These are phyloP conservation scores for Lentinula boryana DNA, from an alignment of 768 basidiomycete genomes.

Conservation along the genomic window DNA sequence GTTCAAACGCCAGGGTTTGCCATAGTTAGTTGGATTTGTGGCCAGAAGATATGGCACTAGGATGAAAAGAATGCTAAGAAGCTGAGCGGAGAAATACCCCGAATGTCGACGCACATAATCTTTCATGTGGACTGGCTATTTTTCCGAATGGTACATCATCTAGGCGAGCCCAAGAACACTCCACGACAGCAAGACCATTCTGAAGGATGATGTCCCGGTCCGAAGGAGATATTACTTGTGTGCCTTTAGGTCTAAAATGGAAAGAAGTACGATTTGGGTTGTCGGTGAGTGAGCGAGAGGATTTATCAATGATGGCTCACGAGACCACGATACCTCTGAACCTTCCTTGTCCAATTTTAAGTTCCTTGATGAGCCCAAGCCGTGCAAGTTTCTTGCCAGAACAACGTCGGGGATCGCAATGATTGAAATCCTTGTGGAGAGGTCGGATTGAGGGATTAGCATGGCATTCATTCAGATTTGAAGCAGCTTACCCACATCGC, in stretches of 20 bases:
- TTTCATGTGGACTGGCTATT: conserved; percentile 89
- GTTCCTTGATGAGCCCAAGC: conserved; percentile 76
- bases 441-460: not conserved
- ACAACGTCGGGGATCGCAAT: conserved; percentile 57
- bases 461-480: not conserved
- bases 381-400: conserved; percentile 89
- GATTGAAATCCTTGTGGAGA: conserved; percentile 78
- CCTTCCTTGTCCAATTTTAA: conserved; percentile 68
- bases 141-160: conserved; percentile 94
- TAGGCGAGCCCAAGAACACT: conserved; percentile 96
- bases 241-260: conserved; percentile 71
- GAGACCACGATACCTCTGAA: conserved; percentile 93
- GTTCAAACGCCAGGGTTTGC: conserved; percentile 93
- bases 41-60: conserved; percentile 93
- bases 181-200: conserved; percentile 90
- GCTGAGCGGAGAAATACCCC: not conserved
- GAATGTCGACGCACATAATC: conserved; percentile 56
- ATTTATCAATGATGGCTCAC: conserved; percentile 41
- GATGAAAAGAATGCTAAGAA: not conserved
- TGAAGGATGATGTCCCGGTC: conserved; percentile 75
- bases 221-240: conserved; percentile 68
- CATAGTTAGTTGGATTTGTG: conserved; percentile 96
- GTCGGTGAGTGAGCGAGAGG: not conserved
- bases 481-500: conserved; percentile 87
- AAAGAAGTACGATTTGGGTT: not conserved